phyloP scores from a whole-genome alignment of 1,284 basidiomycete genomes.

The Megacollybia platyphylla region DNA sequence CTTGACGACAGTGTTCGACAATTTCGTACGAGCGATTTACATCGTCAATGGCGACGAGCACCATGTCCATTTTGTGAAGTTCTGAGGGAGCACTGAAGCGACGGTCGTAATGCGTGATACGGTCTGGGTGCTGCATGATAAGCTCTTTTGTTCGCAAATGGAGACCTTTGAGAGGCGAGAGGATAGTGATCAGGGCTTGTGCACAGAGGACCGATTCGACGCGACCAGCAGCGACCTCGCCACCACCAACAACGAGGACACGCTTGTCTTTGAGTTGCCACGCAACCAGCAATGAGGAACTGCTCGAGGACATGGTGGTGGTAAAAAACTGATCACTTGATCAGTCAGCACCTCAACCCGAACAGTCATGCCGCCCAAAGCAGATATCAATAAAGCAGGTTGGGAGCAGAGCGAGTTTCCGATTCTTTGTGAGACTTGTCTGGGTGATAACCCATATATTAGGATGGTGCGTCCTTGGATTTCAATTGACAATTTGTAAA shows the following conservation, averaged over 20 bases:
- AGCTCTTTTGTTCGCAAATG: conserved; percentile 44
- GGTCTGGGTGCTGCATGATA: conserved; percentile 33
- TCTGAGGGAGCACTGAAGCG: conserved; percentile 47
- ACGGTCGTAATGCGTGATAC: conserved; percentile 65
- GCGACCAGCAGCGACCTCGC: conserved; percentile 72
- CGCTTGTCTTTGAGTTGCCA: conserved; percentile 75
- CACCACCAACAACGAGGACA: conserved; percentile 85
- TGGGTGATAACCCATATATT: conserved; percentile 81
- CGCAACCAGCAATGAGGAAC: conserved; percentile 73
- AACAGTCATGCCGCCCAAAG: conserved; percentile 49
- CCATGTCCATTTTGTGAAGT: conserved; percentile 69
- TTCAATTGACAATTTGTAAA: conserved; percentile 3
- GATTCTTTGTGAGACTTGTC: conserved; percentile 87
- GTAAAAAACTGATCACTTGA: neutral
- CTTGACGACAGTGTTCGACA: conserved; percentile 56
- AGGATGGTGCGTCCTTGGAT: conserved; percentile 52
- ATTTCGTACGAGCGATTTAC: conserved; percentile 61
- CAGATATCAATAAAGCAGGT: conserved; percentile 82
- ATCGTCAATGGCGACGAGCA: conserved; percentile 91
- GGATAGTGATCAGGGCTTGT: conserved; percentile 49
- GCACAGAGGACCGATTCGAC: conserved; percentile 59
- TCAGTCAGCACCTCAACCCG: neutral
- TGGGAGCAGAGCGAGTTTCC: conserved; percentile 89
- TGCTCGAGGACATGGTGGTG: conserved; percentile 10
- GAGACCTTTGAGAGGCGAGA: conserved; percentile 49